phyloP scores from a whole-genome alignment of 805 yeast species.

The Metschnikowia cubensis region DNA sequence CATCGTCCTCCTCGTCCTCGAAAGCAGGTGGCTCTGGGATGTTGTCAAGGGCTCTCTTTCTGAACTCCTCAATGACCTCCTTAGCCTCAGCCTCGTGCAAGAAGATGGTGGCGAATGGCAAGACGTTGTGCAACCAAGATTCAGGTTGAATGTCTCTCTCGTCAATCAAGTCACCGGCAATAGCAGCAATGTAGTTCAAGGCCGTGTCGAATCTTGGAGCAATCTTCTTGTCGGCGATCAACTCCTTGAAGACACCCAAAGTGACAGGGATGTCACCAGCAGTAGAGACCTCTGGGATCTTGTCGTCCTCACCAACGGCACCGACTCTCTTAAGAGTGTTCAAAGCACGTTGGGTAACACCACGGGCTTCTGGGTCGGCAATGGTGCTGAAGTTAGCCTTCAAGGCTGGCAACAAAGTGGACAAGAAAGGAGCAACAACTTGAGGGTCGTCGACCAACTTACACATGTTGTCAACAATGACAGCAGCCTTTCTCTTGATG shows the following conservation, averaged over 20 bases:
- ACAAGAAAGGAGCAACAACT: slow-evolving; percentile 99
- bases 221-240: slow-evolving; percentile 63
- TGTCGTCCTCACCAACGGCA: slow-evolving; percentile 86
- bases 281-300: slow-evolving; percentile 93
- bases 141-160: slow-evolving; percentile 90
- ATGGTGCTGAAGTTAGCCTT: slow-evolving; percentile 90
- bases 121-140: slow-evolving; percentile 83
- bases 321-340: slow-evolving; percentile 98
- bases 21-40: slow-evolving; percentile 93
- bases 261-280: slow-evolving; percentile 97
- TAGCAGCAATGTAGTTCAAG: slow-evolving; percentile 81
- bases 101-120: slow-evolving; percentile 95
- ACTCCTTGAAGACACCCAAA: slow-evolving; percentile 70
- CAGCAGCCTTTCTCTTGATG: slow-evolving; percentile 99
- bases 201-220: slow-evolving; percentile 78
- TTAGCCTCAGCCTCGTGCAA: slow-evolving; percentile 90
- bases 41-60: slow-evolving; percentile 96
- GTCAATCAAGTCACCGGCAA: slow-evolving; percentile 98
- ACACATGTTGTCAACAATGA: slow-evolving; percentile 99
- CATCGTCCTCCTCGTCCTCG: slow-evolving; percentile 97
- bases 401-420: slow-evolving; percentile 92
- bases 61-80: slow-evolving; percentile 87
- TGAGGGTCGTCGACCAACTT: slow-evolving; percentile 99
- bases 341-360: slow-evolving; percentile 94
- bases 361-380: slow-evolving; percentile 99